Base-by-base conservation (phyloP, 176 grass and related monocot genomes). In the Tuctoria greenei region DNA sequence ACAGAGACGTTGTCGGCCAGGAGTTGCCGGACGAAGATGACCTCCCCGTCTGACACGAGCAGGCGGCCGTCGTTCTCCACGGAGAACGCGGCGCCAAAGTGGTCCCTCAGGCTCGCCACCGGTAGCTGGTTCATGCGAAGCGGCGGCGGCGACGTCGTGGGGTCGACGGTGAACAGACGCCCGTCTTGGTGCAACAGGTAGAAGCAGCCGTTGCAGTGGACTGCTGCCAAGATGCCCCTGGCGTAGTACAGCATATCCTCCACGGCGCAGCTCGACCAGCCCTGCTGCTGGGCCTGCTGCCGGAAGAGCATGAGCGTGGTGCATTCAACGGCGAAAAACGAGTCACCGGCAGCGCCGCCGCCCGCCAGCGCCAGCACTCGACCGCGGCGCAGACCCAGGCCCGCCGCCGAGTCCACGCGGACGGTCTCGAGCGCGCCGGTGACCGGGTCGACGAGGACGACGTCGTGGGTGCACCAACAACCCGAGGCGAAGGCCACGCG, bases 231-330 rank as follows among this genome's bases (percentile, higher is more conserved):
- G 17, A 51, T n/a, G 5, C 6, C 2, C 17, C 7, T n/a, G 18
- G 5, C 5, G 4, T 0, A 4, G 17, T 6, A 0, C 49, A 2
- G 18, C 18, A 17, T 51, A 17, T 0, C 17, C 17, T 0, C 17
- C 17, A 51, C 49, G 1, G 49, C 17, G 2, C 49, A 2, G 1
- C 49, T 17, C 17, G 49, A 31, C 31, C 31, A 31, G 31, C 31
- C 49, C 15, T 17, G 17, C 49, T 17, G 4, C 49, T 4, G 14
- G 45, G 13, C 14, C 45, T 47, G 47, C 47, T 16, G 47, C 5
- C 47, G 15, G 4, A 13, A 50, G 47, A 46, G 11, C 15, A 14
- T 50, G 7, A 50, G 47, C 17, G 17, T 16, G 47, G 9, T 2
- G 18, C 3, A 18, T 7, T 55, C 6, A 2, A 55, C n/a, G 20